These are phyloP conservation scores for Micromonas pusilla DNA, from an alignment of 139 green algal species.

Conservation along the genomic window DNA sequence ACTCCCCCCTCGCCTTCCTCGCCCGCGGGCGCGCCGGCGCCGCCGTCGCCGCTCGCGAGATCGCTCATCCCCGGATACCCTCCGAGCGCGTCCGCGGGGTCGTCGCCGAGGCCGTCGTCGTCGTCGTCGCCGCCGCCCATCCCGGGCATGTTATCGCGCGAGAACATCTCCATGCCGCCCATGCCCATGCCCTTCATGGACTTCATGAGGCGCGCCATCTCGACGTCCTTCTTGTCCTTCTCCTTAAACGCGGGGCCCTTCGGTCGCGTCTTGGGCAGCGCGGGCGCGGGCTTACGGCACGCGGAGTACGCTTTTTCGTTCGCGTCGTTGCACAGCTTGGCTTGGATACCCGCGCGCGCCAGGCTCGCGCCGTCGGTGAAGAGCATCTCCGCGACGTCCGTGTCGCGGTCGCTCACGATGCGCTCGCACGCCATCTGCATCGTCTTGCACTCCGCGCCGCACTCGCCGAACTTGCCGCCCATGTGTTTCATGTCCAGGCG, in stretches of 20 bases:
- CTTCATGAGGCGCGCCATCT: constrained; percentile 55
- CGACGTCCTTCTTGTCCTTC: constrained; percentile 36
- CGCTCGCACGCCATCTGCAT: constrained; percentile 55
- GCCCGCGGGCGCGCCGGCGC: neutral
- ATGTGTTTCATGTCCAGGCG: constrained; percentile 42
- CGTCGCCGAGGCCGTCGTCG: neutral
- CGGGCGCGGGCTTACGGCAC: constrained; percentile 56
- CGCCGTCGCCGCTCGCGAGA: no score
- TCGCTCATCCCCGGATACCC: no score
- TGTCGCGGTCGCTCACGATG: constrained; percentile 16
- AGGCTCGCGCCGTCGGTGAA: constrained; percentile 40
- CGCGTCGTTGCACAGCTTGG: constrained; percentile 61
- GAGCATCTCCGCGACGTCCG: constrained; percentile 31
- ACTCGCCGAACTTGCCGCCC: constrained; percentile 41
- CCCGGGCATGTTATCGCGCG: constrained; percentile 25
- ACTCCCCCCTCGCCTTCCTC: neutral
- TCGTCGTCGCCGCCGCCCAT: neutral
- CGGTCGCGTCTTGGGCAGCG: constrained; percentile 30
- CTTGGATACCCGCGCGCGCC: neutral
- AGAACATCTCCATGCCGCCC: constrained; percentile 31
- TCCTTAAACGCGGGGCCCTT: constrained; percentile 44
- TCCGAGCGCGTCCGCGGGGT: no score
- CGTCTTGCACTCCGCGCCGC: constrained; percentile 65
- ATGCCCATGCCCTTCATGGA: constrained; percentile 49
- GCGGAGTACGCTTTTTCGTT: constrained; percentile 13